These are phyloP conservation scores for Chalara sp. DNA, from an alignment of 2,329 filamentous ascomycete genomes.

Conservation along the genomic window DNA sequence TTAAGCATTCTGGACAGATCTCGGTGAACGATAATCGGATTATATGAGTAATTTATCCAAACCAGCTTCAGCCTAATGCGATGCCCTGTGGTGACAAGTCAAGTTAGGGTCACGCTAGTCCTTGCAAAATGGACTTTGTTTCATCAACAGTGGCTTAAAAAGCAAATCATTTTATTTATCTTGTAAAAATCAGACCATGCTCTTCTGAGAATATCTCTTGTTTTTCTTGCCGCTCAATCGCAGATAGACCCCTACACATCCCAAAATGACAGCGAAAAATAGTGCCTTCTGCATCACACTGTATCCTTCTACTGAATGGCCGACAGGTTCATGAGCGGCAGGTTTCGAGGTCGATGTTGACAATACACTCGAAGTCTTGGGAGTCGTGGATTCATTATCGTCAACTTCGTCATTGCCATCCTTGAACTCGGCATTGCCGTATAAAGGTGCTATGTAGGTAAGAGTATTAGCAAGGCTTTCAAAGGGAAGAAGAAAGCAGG, in stretches of 20 bases:
- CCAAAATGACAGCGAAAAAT: constrained; percentile 42
- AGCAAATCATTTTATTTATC: neutral
- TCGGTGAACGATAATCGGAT: too few relatives aligned
- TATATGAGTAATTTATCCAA: too few relatives aligned
- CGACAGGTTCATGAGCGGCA: constrained; percentile 12
- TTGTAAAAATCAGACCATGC: constrained; percentile 20
- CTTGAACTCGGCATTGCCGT: constrained; percentile 25
- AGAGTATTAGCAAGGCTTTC: constrained; percentile 25
- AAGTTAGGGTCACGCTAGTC: too few relatives aligned
- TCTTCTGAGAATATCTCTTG: constrained; percentile 20
- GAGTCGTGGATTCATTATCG: constrained; percentile 9
- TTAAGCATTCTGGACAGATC: too few relatives aligned
- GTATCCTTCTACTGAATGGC: constrained; percentile 28
- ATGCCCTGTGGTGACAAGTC: neutral
- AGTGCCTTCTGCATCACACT: constrained; percentile 43
- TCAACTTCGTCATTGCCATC: constrained; percentile 21
- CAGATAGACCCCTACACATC: constrained; percentile 38
- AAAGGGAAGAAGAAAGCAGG: constrained; percentile 9
- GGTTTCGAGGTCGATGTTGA: constrained; percentile 7
- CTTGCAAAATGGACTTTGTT: too few relatives aligned
- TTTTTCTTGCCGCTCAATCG: constrained; percentile 32
- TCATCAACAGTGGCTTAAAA: neutral
- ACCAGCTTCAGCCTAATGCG: too few relatives aligned
- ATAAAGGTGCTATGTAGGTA: constrained; percentile 20
- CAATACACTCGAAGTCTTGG: constrained; percentile 5